Percentiles rank a stretch among this genome's conserved stretches.
Conservation (phyloP, 2,329 filamentous ascomycete genomes). For the Pseudogymnoascus sp. region DNA sequence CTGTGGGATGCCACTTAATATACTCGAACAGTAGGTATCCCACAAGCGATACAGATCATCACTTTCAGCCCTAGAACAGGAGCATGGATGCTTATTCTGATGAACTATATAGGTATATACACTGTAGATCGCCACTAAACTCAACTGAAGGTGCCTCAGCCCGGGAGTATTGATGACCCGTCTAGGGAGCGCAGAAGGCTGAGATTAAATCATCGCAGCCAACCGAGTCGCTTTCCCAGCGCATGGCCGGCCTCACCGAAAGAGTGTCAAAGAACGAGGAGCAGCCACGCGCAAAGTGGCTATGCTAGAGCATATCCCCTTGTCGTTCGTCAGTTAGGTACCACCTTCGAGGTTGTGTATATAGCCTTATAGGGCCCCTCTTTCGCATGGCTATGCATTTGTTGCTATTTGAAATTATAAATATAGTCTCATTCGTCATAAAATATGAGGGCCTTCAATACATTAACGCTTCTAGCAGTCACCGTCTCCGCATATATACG, state of each 20-base stretch:
- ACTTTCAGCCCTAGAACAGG: not conserved
- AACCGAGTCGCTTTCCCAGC: not conserved
- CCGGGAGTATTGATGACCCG: too few species aligned
- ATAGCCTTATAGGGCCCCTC: not conserved
- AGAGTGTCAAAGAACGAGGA: not conserved
- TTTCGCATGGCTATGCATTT: not conserved
- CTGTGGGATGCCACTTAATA: not conserved
- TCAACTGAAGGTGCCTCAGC: too few species aligned
- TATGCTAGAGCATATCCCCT: not conserved
- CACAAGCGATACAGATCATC: not conserved
- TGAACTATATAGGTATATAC: not conserved
- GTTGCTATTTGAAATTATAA: not conserved
- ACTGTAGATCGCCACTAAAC: too few species aligned
- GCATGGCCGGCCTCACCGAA: not conserved
- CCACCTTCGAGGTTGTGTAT: not conserved
- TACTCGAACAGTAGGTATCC: not conserved
- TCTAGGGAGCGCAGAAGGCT: not conserved
- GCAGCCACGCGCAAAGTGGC: not conserved
- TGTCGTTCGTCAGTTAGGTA: not conserved
- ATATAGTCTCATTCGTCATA: not conserved
- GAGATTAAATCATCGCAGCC: not conserved
- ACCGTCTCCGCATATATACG: not conserved
- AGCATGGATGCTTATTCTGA: not conserved
- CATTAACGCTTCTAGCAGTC: not conserved
- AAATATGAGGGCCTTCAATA: not conserved